Evolutionary conservation across 345 rosid genomes (phyloP).

Genomic region (Moricandia moricandioides): DNA sequence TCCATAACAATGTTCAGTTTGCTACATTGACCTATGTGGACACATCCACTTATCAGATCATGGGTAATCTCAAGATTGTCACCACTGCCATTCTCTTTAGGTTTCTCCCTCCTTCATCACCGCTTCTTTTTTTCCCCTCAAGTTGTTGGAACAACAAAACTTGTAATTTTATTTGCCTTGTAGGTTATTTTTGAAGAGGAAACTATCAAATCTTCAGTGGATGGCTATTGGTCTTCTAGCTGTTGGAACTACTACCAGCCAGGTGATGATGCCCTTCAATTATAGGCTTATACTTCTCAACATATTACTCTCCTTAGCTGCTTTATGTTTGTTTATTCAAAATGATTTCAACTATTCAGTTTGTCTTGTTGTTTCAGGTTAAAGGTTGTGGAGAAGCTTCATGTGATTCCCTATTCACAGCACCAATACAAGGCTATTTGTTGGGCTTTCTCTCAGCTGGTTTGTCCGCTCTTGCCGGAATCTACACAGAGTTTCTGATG

Average conservation of each 20-base stretch:
- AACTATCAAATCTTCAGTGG: conserved; percentile 75
- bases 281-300: not conserved
- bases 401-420: conserved; percentile 80
- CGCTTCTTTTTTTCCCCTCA: not conserved
- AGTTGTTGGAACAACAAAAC: too few species aligned
- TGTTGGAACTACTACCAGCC: conserved; percentile 91
- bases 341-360: not conserved
- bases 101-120: conserved; percentile 32
- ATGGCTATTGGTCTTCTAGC: conserved; percentile 83
- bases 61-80: conserved; percentile 98
- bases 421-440: conserved; percentile 89
- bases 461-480: conserved; percentile 91
- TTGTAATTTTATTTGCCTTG: not conserved
- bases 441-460: conserved; percentile 83
- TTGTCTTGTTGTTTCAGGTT: conserved; percentile 43
- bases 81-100: conserved; percentile 89
- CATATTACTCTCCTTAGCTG: not conserved
- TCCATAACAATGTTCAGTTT: conserved; percentile 94
- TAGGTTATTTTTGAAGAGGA: conserved; percentile 70
- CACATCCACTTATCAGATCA: conserved; percentile 91
- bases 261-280: conserved; percentile 45
- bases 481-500: conserved; percentile 94
- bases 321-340: not conserved
- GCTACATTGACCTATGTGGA: conserved; percentile 89
- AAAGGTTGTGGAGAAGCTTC: conserved; percentile 89